Conservation (phyloP, 495 filamentous ascomycete genomes). For the Talaromyces liani region DNA sequence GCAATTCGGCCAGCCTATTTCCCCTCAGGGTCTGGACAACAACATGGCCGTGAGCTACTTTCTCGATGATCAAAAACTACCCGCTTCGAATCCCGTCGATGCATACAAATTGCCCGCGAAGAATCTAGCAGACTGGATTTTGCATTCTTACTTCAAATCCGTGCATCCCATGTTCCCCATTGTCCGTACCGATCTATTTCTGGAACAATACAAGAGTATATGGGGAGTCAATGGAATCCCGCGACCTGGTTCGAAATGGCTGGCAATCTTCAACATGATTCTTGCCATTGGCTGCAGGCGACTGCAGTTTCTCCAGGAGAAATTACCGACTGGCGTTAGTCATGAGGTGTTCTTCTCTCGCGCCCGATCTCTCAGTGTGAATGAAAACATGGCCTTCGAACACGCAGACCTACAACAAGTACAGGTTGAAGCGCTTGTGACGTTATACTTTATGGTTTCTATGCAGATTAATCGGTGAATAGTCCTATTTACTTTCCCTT, state of each 20-base stretch:
- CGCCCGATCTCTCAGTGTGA: slow-evolving; percentile 6
- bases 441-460: slow-evolving; percentile 51
- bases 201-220: slow-evolving; percentile 33
- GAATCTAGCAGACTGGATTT: slow-evolving; percentile 41
- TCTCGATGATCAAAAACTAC: slow-evolving; percentile 45
- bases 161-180: slow-evolving; percentile 53
- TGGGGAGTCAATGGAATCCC: slow-evolving; percentile 12
- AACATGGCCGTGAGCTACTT: slow-evolving; percentile 44
- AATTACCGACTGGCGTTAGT: slow-evolving; percentile 16
- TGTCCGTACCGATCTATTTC: slow-evolving; percentile 35
- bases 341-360: slow-evolving; percentile 8
- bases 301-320: slow-evolving; percentile 30
- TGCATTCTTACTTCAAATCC: slow-evolving; percentile 47
- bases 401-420: slow-evolving; percentile 11
- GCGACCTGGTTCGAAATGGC: slow-evolving; percentile 37
- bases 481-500: neutral
- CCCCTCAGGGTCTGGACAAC: slow-evolving; percentile 11
- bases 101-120: slow-evolving; percentile 42
- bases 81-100: slow-evolving; percentile 34
- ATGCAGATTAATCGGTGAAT: slow-evolving; percentile 55
- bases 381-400: slow-evolving; percentile 2
- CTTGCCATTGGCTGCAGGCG: slow-evolving; percentile 53
- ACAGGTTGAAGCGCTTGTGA: slow-evolving; percentile 32
- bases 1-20: neutral
- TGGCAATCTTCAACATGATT: slow-evolving; percentile 55